Conservation (phyloP, 106 monocot species). For the Allium cepa region DNA sequence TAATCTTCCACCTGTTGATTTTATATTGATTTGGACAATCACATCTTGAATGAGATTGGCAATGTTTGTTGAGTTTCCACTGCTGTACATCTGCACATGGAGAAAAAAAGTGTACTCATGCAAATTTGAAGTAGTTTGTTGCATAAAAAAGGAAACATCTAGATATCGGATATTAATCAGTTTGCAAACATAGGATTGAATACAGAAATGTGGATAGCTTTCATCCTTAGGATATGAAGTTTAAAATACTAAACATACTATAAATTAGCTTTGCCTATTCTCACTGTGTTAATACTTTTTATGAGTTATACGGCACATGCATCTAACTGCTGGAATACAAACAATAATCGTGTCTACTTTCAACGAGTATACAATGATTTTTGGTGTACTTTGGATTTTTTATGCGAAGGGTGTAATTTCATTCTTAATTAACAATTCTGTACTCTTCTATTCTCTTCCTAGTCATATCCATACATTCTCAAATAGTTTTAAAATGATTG, state of each 20-base stretch:
- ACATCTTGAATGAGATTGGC: conserved; percentile 87
- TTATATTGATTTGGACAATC: conserved; percentile 79
- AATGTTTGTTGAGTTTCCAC: conserved; percentile 97
- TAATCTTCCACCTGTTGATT: conserved; percentile 59
- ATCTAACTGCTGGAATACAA: too few species aligned
- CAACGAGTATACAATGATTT: too few species aligned
- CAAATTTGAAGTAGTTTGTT: not conserved
- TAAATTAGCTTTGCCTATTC: too few species aligned
- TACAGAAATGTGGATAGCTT: not conserved
- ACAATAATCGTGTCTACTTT: too few species aligned
- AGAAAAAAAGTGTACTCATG: not conserved
- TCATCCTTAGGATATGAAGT: too few species aligned
- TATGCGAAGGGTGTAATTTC: too few species aligned
- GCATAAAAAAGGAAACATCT: not conserved
- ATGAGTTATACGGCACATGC: too few species aligned
- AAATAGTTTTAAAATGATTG: not conserved
- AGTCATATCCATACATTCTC: not conserved
- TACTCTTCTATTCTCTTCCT: not conserved
- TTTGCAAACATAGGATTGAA: not conserved
- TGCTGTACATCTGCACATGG: conserved; percentile 87
- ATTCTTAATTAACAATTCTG: too few species aligned
- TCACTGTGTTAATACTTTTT: too few species aligned
- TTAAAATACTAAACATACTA: too few species aligned
- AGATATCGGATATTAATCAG: not conserved
- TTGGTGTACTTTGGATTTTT: too few species aligned